Evolutionary conservation across 1,139 yeast genomes (phyloP), one percentile per base, ranked within the genome.

Genomic region (Saccharomyces pastorianus): DNA sequence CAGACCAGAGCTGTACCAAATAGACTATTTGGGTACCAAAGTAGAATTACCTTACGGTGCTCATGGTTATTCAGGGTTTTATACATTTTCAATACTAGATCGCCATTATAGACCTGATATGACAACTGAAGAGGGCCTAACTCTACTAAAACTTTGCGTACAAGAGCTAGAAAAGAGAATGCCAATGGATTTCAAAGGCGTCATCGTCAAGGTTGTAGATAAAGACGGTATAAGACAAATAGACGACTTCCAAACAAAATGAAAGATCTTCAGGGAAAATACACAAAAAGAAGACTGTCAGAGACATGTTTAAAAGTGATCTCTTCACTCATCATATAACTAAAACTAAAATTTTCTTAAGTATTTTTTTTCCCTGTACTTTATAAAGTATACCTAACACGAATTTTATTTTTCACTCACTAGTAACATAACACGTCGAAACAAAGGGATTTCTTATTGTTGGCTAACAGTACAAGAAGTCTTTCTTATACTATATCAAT

Each of bases 161-260:
- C 80, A 78, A 58, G 99, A 93, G 72, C 79, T 95, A 66, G 78
- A 82, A 61, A 82, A 78, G 55, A 84, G 99, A 78, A 84, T 93
- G 89, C 99, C 99, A 48, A 80, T 93, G 61, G 98, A 93, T 67
- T 93, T 88, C 77, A 93, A 93, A 76, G 99, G 99, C 28, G 84
- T 87, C 47, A 80, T 73, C 58, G 79, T 89, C 53, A 89, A 90
- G 71, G 80, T 86, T 47, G 87, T 91, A 38, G 88, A 83, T 66
- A 81, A 85, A 67, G 81, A 84, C 56, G 95, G 95, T 55, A 73
- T 85, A 59, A 81, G 82, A 68, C 76, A 73, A 41, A 71, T 79
- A 48, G 85, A 80, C 7, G 67, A 64, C 51, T 47, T 23, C 25
- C 38, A 32, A 9, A 32, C 38, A 13, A 11, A 32, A 13, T 32